Evolutionary conservation across 2,329 filamentous ascomycete genomes (phyloP).

Genomic region (Penicillium sp.): DNA sequence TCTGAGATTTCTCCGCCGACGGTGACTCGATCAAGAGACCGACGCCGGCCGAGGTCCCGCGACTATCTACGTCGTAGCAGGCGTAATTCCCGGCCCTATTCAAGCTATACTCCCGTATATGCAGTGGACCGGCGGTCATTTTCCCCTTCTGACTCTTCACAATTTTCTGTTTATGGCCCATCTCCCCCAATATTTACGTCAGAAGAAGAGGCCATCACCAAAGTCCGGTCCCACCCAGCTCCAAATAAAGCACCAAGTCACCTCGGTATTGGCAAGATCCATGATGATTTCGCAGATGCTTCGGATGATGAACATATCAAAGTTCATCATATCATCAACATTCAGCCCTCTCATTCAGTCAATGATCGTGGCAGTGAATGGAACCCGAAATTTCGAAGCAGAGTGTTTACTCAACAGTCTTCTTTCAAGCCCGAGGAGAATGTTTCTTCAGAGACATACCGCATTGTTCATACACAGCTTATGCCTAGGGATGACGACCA

Average conservation of each 20-base stretch:
- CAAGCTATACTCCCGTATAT: not conserved
- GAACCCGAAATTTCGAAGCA: not conserved
- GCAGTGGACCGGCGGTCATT: not conserved
- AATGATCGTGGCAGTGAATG: not conserved
- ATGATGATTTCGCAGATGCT: not conserved
- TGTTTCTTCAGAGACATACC: not conserved
- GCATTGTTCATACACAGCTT: not conserved
- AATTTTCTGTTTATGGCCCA: not conserved
- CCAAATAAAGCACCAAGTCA: not conserved
- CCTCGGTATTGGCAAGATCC: not conserved
- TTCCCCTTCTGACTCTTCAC: not conserved
- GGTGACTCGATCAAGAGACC: not conserved
- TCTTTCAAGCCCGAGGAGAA: constrained; percentile 1
- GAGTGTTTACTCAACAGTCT: not conserved
- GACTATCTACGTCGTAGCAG: not conserved
- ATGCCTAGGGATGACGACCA: not conserved
- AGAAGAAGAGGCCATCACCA: not conserved
- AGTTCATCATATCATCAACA: not conserved
- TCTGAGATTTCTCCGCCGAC: no score
- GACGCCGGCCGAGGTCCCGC: not conserved
- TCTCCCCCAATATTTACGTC: not conserved
- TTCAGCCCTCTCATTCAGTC: not conserved
- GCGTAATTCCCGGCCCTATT: not conserved
- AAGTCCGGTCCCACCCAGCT: not conserved
- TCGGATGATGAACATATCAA: not conserved